A percentile compares a stretch with the other conserved stretches of the same genome.
These are phyloP conservation scores for Monascus purpureus DNA, from an alignment of 495 filamentous ascomycete genomes.

Conservation along the genomic window DNA sequence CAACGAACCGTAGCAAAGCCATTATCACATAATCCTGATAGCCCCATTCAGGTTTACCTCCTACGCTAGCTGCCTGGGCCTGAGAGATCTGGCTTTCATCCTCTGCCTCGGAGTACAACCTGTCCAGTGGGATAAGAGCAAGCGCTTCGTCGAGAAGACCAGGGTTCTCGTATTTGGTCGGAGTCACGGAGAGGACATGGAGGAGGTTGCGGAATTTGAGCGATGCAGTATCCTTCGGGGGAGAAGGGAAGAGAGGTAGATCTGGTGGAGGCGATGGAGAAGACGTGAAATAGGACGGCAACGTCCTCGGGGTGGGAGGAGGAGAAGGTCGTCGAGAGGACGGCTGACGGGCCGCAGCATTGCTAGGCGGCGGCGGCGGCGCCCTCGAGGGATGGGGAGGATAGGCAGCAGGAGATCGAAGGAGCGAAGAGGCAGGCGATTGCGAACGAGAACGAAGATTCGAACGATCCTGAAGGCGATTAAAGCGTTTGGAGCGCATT, in stretches of 20 bases:
- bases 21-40: slow-evolving; percentile 96
- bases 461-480: slow-evolving; percentile 50
- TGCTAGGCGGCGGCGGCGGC: slow-evolving; percentile 22
- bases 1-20: slow-evolving; percentile 57
- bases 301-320: slow-evolving; percentile 27
- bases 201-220: slow-evolving; percentile 77
- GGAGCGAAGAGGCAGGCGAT: slow-evolving; percentile 24
- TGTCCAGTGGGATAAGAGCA: slow-evolving; percentile 71
- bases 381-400: slow-evolving; percentile 28
- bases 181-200: slow-evolving; percentile 65
- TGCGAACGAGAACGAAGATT: slow-evolving; percentile 40
- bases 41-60: slow-evolving; percentile 81
- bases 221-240: slow-evolving; percentile 59
- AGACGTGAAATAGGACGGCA: slow-evolving; percentile 43
- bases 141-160: slow-evolving; percentile 90
- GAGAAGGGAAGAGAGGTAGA: slow-evolving; percentile 66
- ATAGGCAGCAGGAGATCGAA: slow-evolving; percentile 14
- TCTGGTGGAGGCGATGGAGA: slow-evolving; percentile 39
- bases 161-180: slow-evolving; percentile 91
- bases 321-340: slow-evolving; percentile 8
- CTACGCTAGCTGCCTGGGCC: slow-evolving; percentile 75
- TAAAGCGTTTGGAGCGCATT: slow-evolving; percentile 64
- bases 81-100: slow-evolving; percentile 79
- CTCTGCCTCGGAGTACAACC: slow-evolving; percentile 85
- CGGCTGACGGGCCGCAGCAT: slow-evolving; percentile 6